Percentiles rank a stretch among this genome's conserved stretches.
Evolutionary conservation across 495 filamentous ascomycete genomes (phyloP).

Genomic region (Penicillium diatomitis): DNA sequence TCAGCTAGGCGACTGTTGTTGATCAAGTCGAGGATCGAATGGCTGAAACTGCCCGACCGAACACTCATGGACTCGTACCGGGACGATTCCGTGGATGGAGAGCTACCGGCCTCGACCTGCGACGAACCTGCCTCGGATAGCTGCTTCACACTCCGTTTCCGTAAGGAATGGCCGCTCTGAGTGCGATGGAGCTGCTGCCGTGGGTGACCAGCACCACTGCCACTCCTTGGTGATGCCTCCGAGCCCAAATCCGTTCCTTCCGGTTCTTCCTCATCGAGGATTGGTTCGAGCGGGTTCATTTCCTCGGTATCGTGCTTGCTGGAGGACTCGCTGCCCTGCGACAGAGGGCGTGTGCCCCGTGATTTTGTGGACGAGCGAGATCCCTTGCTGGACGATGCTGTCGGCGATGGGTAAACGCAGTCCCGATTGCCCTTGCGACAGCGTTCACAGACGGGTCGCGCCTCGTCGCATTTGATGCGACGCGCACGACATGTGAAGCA

Average conservation of each 20-base stretch:
- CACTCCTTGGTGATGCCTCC: constrained; percentile 19
- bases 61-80: constrained; percentile 25
- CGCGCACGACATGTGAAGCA: constrained; percentile 89
- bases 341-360: constrained; percentile 33
- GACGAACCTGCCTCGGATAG: constrained; percentile 13
- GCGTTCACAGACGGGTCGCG: constrained; percentile 76
- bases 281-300: constrained; percentile 46
- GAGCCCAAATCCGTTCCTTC: constrained; percentile 18
- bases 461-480: constrained; percentile 90
- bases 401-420: constrained; percentile 69
- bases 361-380: constrained; percentile 36
- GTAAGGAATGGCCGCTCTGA: constrained; percentile 31
- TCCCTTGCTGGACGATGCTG: constrained; percentile 31
- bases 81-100: constrained; percentile 37
- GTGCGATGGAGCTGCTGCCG: constrained; percentile 19
- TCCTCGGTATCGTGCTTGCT: constrained; percentile 37
- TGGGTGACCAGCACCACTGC: constrained; percentile 14
- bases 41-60: constrained; percentile 26
- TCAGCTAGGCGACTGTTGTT: constrained; percentile 42
- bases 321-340: constrained; percentile 40
- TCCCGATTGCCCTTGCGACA: constrained; percentile 80
- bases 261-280: constrained; percentile 51
- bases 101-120: constrained; percentile 30
- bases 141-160: constrained; percentile 35
- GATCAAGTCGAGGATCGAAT: constrained; percentile 20